These are phyloP conservation scores for Pichia gijzeniarum DNA, from an alignment of 805 yeast genomes.

Conservation along the genomic window DNA sequence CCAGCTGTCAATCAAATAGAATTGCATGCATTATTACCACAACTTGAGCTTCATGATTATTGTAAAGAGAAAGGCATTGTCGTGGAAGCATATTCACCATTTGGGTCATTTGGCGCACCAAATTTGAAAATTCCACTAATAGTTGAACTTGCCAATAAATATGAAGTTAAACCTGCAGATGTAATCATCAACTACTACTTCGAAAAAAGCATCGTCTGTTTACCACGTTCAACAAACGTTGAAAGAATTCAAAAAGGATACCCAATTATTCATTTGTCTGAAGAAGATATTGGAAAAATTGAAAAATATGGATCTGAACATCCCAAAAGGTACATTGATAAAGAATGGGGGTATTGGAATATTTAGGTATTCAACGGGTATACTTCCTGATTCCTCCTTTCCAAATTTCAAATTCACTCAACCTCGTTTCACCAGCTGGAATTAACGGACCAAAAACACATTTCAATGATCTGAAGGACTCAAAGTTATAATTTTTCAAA, in stretches of 20 bases:
- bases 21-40: conserved; percentile 40
- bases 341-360: too few species aligned
- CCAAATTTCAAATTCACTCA: conserved; percentile 30
- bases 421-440: conserved; percentile 15
- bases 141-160: conserved; percentile 48
- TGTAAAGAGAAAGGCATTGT: conserved; percentile 33
- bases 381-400: conserved; percentile 30
- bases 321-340: conserved; percentile 28
- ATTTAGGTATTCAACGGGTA: background rate
- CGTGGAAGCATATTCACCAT: conserved; percentile 53
- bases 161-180: conserved; percentile 46
- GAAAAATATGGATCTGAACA: conserved; percentile 26
- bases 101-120: conserved; percentile 64
- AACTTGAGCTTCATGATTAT: conserved; percentile 36
- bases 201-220: conserved; percentile 49
- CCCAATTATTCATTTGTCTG: conserved; percentile 31
- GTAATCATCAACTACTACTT: conserved; percentile 60
- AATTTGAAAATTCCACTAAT: conserved; percentile 46
- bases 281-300: conserved; percentile 32
- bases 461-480: conserved; percentile 24
- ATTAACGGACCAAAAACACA: conserved; percentile 28
- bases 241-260: conserved; percentile 46
- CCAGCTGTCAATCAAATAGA: conserved; percentile 55
- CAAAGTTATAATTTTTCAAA: conserved; percentile 28
- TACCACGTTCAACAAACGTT: conserved; percentile 70